Base-by-base conservation (phyloP, 768 basidiomycete species). In the Leucocoprinus birnbaumii region DNA sequence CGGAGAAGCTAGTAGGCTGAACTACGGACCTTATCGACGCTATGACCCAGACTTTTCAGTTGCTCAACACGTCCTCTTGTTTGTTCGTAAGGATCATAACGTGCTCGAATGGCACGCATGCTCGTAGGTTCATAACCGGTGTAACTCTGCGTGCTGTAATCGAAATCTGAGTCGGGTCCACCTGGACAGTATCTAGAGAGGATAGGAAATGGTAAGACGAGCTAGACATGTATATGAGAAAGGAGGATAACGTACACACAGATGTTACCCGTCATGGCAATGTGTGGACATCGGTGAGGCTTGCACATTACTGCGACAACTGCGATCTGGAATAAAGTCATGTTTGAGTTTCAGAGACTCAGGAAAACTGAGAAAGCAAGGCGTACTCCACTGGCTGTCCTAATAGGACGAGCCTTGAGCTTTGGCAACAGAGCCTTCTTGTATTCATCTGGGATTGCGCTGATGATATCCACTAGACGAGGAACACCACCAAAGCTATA, bases 261-360 rank as follows among this genome's bases (percentile, higher is more conserved):
- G 54, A 99, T 98, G 64, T 99, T 99, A 25, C 97, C 97, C 0
- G 97, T 99, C 93, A 99, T 97, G 7, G 97, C 97, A 53, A 99
- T 98, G 73, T 99, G 97, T 3, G 97, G 97, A 77, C 97, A 99
- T 51, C 97, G 84, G 77, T 99, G 97, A 1, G 97, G 97, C 66
- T 98, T 99, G 76, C 94, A 96, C 97, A 99, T 99, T n/a, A 99
- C 96, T 8, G 97, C 97, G 13, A 99, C 97, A 21, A 98, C 96
- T 14, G 96, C 97, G 56, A 98, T 95, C 94, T 96, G 56, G 3
- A 43, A 54, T 47, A 48, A 53, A 44, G 47, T n/a, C 19, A 26
- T 53, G 18, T 16, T 18, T 22, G 26, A 26, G 44, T 38, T 40
- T 34, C n/a, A 41, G 5, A 42, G 31, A 6, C 7, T 5, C 3